Base-by-base conservation (phyloP, 2,329 filamentous ascomycete genomes). In the Aspergillus puulaauensis region DNA sequence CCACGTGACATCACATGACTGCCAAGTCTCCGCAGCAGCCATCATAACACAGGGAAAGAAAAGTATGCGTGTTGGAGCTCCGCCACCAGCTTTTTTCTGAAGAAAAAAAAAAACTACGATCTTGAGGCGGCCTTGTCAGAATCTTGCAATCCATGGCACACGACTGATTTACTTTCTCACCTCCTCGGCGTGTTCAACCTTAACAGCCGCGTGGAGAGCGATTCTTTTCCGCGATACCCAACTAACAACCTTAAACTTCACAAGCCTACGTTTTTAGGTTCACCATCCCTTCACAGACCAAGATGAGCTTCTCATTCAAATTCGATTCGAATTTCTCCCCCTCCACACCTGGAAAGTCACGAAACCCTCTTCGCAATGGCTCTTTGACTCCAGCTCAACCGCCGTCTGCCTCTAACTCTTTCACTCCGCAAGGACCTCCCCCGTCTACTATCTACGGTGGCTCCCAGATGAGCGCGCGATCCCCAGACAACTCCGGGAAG, bases 311-410 rank as follows among this genome's bases (percentile, higher is more conserved):
- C 64, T 61, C 69, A 55, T 66, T 70, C 15, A 68, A 73, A 8
- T 72, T 68, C 51, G 70, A 71, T 31, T 71, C 74, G 11, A 74
- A 70, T 23, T 37, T 14, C 27, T 69, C 73, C 6, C 73, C 74
- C 2, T 72, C 74, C 19, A 78, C 75, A 2, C 75, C 75, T 12
- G 73, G 68, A 17, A 76, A 72, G 61, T 68, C 68, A 23, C 69
- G 70, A 46, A 72, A 72, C 52, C 64, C 74, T 6, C 69, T 71
- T 56, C 71, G 71, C 56, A 70, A 76, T 61, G 75, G 80, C 45
- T 85, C 84, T 6, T 85, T 82, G 19, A 86, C 84, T 15, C 84
- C 84, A 52, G 82, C 81, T 47, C 83, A 82, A 41, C 83, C 83
- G 1, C 83, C 82, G 24, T 82, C 81, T 33, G 77, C 75, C 58